Evolutionary conservation across 2,329 filamentous ascomycete species (phyloP).

Genomic region (Didymella pinodella): DNA sequence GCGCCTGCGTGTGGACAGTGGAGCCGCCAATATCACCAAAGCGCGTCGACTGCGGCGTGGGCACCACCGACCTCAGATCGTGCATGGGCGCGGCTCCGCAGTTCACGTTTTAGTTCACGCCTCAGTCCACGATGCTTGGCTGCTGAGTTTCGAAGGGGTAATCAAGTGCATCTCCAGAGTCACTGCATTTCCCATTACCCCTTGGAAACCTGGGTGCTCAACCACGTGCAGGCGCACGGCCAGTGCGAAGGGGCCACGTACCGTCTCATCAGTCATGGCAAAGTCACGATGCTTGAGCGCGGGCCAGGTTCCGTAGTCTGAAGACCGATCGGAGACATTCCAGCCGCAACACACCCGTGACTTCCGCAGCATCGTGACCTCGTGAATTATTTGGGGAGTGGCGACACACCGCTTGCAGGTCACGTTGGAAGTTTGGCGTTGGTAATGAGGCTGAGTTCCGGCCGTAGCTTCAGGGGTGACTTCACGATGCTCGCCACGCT

Average conservation of each 20-base stretch:
- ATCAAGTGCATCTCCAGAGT: not conserved
- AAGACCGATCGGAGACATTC: not conserved
- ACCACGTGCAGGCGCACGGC: conserved; percentile 5
- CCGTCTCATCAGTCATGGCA: conserved; percentile 11
- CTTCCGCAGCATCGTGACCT: conserved; percentile 10
- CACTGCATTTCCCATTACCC: conserved; percentile 5
- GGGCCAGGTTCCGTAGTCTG: not conserved
- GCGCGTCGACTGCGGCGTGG: not conserved
- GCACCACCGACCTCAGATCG: not conserved
- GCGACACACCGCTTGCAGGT: conserved; percentile 39
- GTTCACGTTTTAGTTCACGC: conserved; percentile 18
- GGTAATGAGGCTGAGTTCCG: conserved; percentile 6
- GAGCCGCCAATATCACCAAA: conserved; percentile 11
- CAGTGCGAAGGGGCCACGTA: conserved; percentile 21
- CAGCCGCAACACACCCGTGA: not conserved
- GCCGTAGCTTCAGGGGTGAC: conserved; percentile 2
- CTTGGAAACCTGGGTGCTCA: conserved; percentile 4
- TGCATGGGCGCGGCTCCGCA: conserved; percentile 22
- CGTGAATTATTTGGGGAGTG: conserved; percentile 14
- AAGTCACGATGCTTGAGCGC: conserved; percentile 15
- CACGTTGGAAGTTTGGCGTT: conserved; percentile 32
- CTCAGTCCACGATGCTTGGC: conserved; percentile 45
- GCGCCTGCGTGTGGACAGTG: conserved; percentile 6
- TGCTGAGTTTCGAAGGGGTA: conserved; percentile 18
- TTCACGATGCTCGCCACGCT: conserved; percentile 22